phyloP scores from a whole-genome alignment of 805 yeast genomes.

The Candida nanaspora region DNA sequence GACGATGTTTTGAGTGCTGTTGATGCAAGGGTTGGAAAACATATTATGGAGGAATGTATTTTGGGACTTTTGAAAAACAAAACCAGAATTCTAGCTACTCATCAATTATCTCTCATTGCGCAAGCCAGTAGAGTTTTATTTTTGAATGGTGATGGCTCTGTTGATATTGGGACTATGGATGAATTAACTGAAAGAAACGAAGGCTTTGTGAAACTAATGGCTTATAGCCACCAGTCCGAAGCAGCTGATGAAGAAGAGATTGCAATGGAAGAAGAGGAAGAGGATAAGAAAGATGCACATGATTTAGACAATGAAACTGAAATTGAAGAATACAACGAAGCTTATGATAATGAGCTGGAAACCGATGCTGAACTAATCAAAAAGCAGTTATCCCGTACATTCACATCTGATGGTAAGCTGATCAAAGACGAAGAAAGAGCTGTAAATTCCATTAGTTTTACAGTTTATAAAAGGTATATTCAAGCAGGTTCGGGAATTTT shows the following conservation, averaged over 20 bases:
- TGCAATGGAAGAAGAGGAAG: conserved; percentile 13
- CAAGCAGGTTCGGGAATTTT: conserved; percentile 47
- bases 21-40: conserved; percentile 78
- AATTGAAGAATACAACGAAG: conserved; percentile 16
- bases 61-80: conserved; percentile 44
- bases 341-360: conserved; percentile 10
- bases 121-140: conserved; percentile 64
- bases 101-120: conserved; percentile 64
- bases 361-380: conserved; percentile 15
- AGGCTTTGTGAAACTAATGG: conserved; percentile 47
- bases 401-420: conserved; percentile 25
- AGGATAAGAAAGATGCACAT: conserved; percentile 2
- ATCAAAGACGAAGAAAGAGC: conserved; percentile 50
- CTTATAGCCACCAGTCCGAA: conserved; percentile 29
- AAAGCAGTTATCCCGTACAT: conserved; percentile 10
- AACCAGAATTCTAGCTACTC: conserved; percentile 76
- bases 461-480: conserved; percentile 45
- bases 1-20: conserved; percentile 87
- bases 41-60: conserved; percentile 64
- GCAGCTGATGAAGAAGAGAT: conserved; percentile 24
- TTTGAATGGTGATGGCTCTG: conserved; percentile 52
- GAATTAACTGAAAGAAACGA: conserved; percentile 40
- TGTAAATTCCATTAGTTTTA: conserved; percentile 42
- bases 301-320: conserved; percentile 21
- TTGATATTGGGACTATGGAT: conserved; percentile 52